phyloP scores from a whole-genome alignment of 768 basidiomycete species.

The Leccinellum luteum region DNA sequence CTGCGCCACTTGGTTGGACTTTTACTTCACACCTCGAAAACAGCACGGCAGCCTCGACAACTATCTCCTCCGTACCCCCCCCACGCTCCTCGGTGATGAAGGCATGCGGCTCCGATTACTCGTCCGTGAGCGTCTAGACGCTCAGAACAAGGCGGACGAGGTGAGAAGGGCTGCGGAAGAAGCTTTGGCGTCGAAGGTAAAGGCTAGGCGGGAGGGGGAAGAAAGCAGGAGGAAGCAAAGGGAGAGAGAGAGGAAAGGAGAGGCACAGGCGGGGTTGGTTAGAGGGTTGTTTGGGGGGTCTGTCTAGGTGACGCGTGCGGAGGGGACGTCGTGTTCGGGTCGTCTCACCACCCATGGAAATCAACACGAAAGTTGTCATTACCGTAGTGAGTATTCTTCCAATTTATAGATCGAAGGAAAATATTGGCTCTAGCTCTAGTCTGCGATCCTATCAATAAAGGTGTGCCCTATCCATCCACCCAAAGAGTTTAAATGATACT shows the following conservation, averaged over 20 bases:
- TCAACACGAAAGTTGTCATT: not conserved
- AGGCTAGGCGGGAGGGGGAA: constrained; percentile 6
- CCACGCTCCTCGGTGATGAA: constrained; percentile 36
- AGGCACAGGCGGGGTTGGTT: constrained; percentile 10
- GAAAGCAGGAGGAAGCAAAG: constrained; percentile 6
- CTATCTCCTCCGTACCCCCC: constrained; percentile 54
- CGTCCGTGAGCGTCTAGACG: constrained; percentile 33
- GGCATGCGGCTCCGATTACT: constrained; percentile 47
- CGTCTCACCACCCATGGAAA: not conserved
- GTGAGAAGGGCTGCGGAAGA: constrained; percentile 18
- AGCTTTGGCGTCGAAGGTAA: constrained; percentile 15
- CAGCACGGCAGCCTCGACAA: constrained; percentile 72
- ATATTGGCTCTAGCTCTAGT: not conserved
- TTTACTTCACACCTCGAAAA: not conserved
- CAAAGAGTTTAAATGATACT: not conserved
- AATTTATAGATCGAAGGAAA: not conserved
- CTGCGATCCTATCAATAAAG: not conserved
- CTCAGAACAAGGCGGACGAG: constrained; percentile 15
- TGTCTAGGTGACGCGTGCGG: not conserved
- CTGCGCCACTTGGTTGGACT: not conserved
- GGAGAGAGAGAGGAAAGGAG: not conserved
- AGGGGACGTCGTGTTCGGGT: not conserved
- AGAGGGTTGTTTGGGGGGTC: constrained; percentile 19
- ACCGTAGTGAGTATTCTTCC: not conserved
- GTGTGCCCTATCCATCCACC: not conserved